phyloP scores from a whole-genome alignment of 2,329 filamentous ascomycete species.

The Clonostachys solani region DNA sequence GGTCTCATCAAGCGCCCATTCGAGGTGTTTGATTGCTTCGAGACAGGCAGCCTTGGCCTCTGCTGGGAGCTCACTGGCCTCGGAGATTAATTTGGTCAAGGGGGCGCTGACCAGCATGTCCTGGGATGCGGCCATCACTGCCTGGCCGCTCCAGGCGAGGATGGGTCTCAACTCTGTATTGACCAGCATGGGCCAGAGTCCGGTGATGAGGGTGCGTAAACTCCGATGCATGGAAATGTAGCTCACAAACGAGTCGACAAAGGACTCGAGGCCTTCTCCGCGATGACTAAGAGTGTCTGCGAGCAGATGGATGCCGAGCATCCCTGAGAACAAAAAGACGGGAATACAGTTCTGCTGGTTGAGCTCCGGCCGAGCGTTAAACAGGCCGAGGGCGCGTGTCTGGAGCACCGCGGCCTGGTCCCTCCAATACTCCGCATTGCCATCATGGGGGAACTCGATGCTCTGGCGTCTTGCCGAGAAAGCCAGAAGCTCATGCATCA shows the following conservation, averaged over 20 bases:
- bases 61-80: background rate
- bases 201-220: conserved; percentile 11
- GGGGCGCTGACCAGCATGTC: too few species aligned
- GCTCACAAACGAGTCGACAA: conserved; percentile 17
- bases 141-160: background rate
- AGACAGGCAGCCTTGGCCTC: background rate
- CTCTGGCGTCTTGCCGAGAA: background rate
- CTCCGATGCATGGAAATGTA: conserved; percentile 22
- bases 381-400: conserved; percentile 18
- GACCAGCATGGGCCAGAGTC: conserved; percentile 8
- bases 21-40: background rate
- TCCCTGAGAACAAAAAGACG: conserved; percentile 20
- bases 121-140: too few species aligned
- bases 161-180: conserved; percentile 11
- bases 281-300: conserved; percentile 23
- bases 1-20: background rate
- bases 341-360: conserved; percentile 17
- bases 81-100: background rate
- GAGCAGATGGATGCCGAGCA: conserved; percentile 28
- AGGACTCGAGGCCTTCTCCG: conserved; percentile 16
- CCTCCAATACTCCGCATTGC: background rate
- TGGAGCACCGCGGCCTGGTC: conserved; percentile 20
- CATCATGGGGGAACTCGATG: background rate
- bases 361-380: conserved; percentile 14
- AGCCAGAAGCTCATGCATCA: background rate